Base-by-base conservation (phyloP, 2,329 filamentous ascomycete genomes). In the Trichothecium roseum region DNA sequence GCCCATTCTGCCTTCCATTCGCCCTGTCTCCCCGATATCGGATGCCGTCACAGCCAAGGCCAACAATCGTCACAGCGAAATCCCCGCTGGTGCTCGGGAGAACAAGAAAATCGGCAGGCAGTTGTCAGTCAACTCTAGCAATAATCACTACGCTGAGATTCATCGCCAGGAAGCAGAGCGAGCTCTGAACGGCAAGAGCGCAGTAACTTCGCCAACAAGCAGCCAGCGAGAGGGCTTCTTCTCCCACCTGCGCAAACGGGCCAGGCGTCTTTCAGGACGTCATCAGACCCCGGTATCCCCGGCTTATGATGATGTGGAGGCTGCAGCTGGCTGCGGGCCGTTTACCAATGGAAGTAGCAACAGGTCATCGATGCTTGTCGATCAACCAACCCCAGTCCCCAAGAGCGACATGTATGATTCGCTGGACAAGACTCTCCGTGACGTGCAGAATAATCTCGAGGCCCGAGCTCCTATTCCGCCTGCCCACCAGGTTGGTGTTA, bases 31-130 rank as follows among this genome's bases (percentile, higher is more conserved):
- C 27, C 91, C 91, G n/a, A 60, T 96, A n/a, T 91, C 88, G 5
- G 88, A 95, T 58, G 75, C 86, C 35, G 86, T 94, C 31, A 94
- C 80, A 37, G 91, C 88, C 18, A 87, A 94, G 59, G 88, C 84
- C 35, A 88, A 76, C 51, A 78, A 74, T 38, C 72, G 77, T 34
- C 64, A 74, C 48, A 64, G 59, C 47, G 72, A 76, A 30, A 49
- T 54, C 20, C 47, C 54, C 42, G 51, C 52, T 42, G 50, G 50
- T 42, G 43, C 44, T 44, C 76, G 81, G 30, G 77, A 82, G 42
- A 81, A 85, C 61, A 94, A 91, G 72, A 98, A 98, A 68, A 86
- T 96, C 61, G 88, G 89, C 38, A 78, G 91, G 36, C 91, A 98
- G 60, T 64, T 98, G 29, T 96, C 91, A 1, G 79, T 95, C 31